Conservation (phyloP, 192 early-diverging fungal genomes). For the Kappamyces sp. region DNA sequence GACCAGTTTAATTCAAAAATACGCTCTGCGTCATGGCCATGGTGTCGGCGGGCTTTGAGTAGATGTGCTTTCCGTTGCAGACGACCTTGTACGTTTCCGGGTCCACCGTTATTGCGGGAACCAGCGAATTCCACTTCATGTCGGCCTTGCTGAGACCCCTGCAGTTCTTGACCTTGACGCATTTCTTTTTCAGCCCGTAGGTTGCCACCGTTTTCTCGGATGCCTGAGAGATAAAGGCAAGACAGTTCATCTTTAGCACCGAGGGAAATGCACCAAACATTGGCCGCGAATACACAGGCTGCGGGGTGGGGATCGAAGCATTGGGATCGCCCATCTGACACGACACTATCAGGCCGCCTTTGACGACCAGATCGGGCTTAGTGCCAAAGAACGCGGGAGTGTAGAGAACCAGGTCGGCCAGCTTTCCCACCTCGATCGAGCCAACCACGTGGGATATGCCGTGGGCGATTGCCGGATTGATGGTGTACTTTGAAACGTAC, state of each 20-base stretch:
- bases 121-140: conserved; percentile 77
- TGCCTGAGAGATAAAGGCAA: conserved; percentile 78
- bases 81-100: conserved; percentile 87
- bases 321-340: conserved; percentile 91
- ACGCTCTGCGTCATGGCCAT: conserved; percentile 65
- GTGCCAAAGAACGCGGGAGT: conserved; percentile 80
- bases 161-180: conserved; percentile 70
- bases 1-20: conserved; percentile 18
- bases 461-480: conserved; percentile 90
- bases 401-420: conserved; percentile 91
- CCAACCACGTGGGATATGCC: conserved; percentile 85
- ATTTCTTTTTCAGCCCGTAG: conserved; percentile 62
- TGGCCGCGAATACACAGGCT: conserved; percentile 79
- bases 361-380: conserved; percentile 80
- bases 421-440: conserved; percentile 86
- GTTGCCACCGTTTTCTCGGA: conserved; percentile 54
- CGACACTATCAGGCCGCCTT: conserved; percentile 82
- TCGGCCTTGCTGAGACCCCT: conserved; percentile 73
- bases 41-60: conserved; percentile 62
- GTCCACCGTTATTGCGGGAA: conserved; percentile 77
- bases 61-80: conserved; percentile 66
- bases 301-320: conserved; percentile 90
- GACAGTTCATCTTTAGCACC: conserved; percentile 51
- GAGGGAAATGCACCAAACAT: conserved; percentile 75
- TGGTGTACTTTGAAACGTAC: conserved; percentile 96